phyloP scores from a whole-genome alignment of 2,329 filamentous ascomycete species.

The Colletotrichum chlorophyti region DNA sequence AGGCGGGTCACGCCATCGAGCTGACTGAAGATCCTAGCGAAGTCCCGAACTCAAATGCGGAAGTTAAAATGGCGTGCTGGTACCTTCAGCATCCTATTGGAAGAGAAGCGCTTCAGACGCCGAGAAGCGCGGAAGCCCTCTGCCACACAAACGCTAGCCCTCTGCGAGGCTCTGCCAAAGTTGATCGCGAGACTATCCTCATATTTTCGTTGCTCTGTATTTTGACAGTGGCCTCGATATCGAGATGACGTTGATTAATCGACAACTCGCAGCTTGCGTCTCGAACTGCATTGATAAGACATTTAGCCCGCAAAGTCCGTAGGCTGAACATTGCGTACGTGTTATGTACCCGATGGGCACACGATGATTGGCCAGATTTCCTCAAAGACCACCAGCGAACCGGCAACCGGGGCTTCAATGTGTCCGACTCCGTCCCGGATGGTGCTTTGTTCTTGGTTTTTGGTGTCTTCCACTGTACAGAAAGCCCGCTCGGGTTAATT shows the following conservation, averaged over 20 bases:
- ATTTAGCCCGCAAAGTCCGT: not conserved
- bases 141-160: too few relatives aligned
- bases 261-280: too few relatives aligned
- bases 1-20: not conserved
- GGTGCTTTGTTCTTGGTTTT: not conserved
- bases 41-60: not conserved
- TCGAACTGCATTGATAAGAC: not conserved
- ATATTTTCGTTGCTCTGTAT: too few relatives aligned
- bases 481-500: too few relatives aligned
- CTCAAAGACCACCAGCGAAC: not conserved
- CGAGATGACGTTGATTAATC: too few relatives aligned
- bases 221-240: too few relatives aligned
- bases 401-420: not conserved
- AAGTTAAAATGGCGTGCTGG: slow-evolving; percentile 17
- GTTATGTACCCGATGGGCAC: too few relatives aligned
- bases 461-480: too few relatives aligned
- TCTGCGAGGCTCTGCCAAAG: too few relatives aligned
- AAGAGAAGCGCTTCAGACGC: not conserved
- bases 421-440: not conserved
- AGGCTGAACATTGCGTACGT: not conserved
- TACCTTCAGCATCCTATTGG: not conserved
- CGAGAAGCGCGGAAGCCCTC: not conserved
- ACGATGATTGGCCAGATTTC: not conserved
- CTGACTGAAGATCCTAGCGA: not conserved
- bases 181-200: too few relatives aligned